Evolutionary conservation across 2,329 filamentous ascomycete species (phyloP).

Genomic region (Trichophyton simii): DNA sequence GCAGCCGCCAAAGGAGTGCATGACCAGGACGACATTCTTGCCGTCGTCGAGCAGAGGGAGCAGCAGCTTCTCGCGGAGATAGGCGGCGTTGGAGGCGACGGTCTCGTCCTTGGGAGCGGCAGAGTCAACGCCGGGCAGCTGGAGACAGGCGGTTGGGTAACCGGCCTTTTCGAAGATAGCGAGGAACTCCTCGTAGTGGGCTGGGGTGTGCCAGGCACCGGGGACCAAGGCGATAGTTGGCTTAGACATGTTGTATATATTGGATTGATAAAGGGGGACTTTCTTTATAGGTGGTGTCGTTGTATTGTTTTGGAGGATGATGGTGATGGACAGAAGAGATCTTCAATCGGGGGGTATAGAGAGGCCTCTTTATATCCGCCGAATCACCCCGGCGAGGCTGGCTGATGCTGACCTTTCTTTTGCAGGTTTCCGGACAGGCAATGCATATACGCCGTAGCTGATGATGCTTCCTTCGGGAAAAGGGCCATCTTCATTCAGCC

Average conservation of each 20-base stretch:
- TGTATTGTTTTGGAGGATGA: neutral
- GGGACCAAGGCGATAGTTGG: conserved; percentile 27
- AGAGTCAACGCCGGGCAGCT: conserved; percentile 12
- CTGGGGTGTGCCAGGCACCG: conserved; percentile 27
- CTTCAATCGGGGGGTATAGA: neutral
- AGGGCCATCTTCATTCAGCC: neutral
- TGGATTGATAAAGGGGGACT: neutral
- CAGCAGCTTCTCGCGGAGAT: conserved; percentile 18
- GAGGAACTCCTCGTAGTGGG: conserved; percentile 18
- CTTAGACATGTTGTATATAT: conserved; percentile 15
- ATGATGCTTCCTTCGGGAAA: neutral
- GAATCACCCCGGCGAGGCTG: neutral
- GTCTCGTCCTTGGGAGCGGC: conserved; percentile 11
- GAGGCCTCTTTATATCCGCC: neutral
- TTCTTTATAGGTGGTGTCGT: neutral
- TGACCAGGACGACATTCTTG: conserved; percentile 25
- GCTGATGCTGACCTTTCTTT: neutral
- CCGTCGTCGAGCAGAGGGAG: conserved; percentile 20
- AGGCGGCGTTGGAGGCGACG: conserved; percentile 18
- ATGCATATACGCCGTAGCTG: neutral
- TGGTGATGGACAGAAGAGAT: neutral
- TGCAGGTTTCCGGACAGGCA: neutral
- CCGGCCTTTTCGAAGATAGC: conserved; percentile 20
- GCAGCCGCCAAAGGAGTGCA: conserved; percentile 28
- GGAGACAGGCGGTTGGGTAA: conserved; percentile 16